Conservation (phyloP, 2,329 filamentous ascomycete genomes). For the Leptosphaerulina australis region DNA sequence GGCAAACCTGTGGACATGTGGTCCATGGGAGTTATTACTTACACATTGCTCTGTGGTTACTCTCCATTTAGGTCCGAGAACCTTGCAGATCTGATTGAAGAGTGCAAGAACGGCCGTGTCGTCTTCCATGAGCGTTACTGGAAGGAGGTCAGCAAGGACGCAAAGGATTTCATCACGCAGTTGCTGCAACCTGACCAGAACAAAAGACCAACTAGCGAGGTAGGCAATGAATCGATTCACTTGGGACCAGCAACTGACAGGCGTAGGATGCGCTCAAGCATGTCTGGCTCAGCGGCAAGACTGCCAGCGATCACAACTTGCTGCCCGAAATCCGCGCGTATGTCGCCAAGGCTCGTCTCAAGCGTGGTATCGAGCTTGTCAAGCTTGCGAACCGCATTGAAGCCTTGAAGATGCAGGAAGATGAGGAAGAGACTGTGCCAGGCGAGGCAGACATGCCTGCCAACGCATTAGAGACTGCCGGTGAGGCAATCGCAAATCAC, state of each 20-base stretch:
- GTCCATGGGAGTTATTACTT: conserved; percentile 98
- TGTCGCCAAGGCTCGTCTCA: conserved; percentile 87
- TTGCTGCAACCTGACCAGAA: conserved; percentile 80
- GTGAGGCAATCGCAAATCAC: conserved; percentile 49
- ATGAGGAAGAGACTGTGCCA: conserved; percentile 75
- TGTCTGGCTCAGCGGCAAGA: conserved; percentile 88
- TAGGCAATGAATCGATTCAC: conserved; percentile 47
- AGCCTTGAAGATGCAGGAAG: conserved; percentile 89
- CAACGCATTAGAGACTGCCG: conserved; percentile 64
- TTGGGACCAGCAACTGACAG: conserved; percentile 17
- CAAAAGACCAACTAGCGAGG: conserved; percentile 77
- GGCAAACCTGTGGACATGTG: conserved; percentile 99
- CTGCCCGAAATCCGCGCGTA: conserved; percentile 95
- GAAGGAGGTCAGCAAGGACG: conserved; percentile 94
- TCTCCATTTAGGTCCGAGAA: conserved; percentile 97
- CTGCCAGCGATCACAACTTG: conserved; percentile 93
- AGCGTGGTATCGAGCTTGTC: conserved; percentile 92
- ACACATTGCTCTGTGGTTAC: conserved; percentile 96
- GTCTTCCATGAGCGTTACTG: conserved; percentile 98
- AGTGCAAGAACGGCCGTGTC: conserved; percentile 82
- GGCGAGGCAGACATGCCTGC: conserved; percentile 65
- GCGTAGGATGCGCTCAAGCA: conserved; percentile 76
- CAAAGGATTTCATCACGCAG: conserved; percentile 88
- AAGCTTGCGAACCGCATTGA: conserved; percentile 96
- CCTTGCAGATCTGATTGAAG: conserved; percentile 88